Conservation (phyloP, 108 stramenopile genomes). For the Epipyxis sp. region DNA sequence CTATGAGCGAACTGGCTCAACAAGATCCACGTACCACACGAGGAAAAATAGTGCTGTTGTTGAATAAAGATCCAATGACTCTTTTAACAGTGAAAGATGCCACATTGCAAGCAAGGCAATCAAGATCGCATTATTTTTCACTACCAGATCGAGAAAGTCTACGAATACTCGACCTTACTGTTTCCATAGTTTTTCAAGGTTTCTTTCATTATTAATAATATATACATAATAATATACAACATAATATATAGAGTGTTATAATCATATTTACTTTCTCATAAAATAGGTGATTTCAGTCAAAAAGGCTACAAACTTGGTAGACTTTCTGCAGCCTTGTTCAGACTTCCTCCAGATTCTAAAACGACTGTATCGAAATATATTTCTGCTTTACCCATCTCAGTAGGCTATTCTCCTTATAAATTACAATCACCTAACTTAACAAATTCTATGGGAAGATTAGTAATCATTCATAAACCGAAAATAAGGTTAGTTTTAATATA, state of each 20-base stretch:
- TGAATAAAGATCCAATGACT: not conserved
- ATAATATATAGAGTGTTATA: no score
- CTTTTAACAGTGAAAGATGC: not conserved
- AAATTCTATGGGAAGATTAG: constrained; percentile 35
- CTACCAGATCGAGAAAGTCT: constrained; percentile 19
- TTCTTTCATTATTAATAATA: no score
- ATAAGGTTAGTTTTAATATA: no score
- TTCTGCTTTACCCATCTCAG: constrained; percentile 25
- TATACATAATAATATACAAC: no score
- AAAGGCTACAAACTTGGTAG: constrained; percentile 46
- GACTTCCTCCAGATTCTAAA: constrained; percentile 7
- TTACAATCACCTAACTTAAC: constrained; percentile 32
- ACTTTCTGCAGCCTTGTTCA: constrained; percentile 42
- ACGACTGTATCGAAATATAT: not conserved
- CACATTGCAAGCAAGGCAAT: constrained; percentile 11
- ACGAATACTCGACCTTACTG: constrained; percentile 33
- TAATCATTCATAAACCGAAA: constrained; percentile 43
- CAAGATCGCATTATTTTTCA: constrained; percentile 35
- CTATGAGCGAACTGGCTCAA: not conserved
- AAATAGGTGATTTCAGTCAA: no score
- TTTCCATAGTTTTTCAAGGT: constrained; percentile 45
- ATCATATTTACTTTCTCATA: no score
- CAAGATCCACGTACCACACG: not conserved
- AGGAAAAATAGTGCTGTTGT: not conserved
- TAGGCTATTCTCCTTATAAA: constrained; percentile 38